phyloP scores from a whole-genome alignment of 2,329 filamentous ascomycete genomes.

The Xylariales sp. region DNA sequence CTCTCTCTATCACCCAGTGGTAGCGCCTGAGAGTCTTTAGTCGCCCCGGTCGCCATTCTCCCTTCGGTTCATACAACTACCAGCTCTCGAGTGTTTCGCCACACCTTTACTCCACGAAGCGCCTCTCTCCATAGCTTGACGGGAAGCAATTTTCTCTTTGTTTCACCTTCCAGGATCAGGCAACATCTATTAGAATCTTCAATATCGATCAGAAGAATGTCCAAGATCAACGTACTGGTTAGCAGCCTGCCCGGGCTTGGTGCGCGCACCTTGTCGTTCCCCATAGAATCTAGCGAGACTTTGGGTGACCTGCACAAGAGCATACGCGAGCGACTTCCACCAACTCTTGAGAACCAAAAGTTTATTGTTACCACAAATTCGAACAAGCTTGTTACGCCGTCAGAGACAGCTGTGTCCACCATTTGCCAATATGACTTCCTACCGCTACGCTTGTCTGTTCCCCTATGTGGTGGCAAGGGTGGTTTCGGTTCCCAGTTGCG shows the following conservation, averaged over 20 bases:
- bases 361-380: constrained; percentile 79
- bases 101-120: too few relatives aligned
- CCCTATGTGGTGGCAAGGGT: constrained; percentile 89
- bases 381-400: constrained; percentile 62
- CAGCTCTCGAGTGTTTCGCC: too few relatives aligned
- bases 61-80: too few relatives aligned
- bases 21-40: too few relatives aligned
- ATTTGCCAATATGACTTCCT: constrained; percentile 67
- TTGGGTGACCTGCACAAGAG: constrained; percentile 62
- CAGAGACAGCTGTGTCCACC: constrained; percentile 51
- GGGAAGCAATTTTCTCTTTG: too few relatives aligned
- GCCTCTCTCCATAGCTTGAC: too few relatives aligned
- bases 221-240: constrained; percentile 73
- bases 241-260: constrained; percentile 80
- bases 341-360: constrained; percentile 41
- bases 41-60: too few relatives aligned
- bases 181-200: too few relatives aligned
- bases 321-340: constrained; percentile 58
- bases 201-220: too few relatives aligned
- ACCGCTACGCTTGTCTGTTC: constrained; percentile 73
- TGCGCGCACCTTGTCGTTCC: constrained; percentile 77
- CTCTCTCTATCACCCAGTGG: too few relatives aligned
- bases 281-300: constrained; percentile 60
- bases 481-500: constrained; percentile 96
- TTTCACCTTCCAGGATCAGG: too few relatives aligned